Conservation (phyloP, 345 rosid genomes). For the Euphorbia peplus region DNA sequence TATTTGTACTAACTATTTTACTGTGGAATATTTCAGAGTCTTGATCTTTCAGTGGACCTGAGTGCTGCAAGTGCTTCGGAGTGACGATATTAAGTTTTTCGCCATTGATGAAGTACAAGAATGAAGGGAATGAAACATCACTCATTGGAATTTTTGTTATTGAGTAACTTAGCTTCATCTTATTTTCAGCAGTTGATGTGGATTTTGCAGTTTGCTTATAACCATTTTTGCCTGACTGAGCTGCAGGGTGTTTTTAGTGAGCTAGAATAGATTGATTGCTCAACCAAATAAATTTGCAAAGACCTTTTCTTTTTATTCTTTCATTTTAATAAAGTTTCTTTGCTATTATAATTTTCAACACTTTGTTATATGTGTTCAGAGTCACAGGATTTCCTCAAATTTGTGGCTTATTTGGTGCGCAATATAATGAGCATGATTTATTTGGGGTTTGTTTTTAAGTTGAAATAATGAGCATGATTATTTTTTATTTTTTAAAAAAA, state of each 20-base stretch:
- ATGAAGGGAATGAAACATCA: neutral
- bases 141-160: neutral
- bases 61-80: conserved; percentile 77
- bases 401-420: too few species aligned
- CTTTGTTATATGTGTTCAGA: too few species aligned
- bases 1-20: neutral
- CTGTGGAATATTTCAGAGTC: conserved; percentile 40
- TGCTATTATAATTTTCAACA: neutral
- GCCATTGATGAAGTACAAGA: neutral
- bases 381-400: too few species aligned
- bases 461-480: too few species aligned
- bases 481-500: too few species aligned
- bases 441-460: too few species aligned
- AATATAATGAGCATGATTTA: too few species aligned
- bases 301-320: too few species aligned
- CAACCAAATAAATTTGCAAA: too few species aligned
- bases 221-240: neutral
- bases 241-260: neutral
- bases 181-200: neutral
- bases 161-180: neutral
- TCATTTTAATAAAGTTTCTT: too few species aligned
- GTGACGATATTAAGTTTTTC: conserved; percentile 3
- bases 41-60: conserved; percentile 75
- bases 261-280: neutral
- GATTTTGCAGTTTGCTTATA: neutral